These are phyloP conservation scores for Leccinum ochraceum DNA, from an alignment of 768 basidiomycete species.

Conservation along the genomic window DNA sequence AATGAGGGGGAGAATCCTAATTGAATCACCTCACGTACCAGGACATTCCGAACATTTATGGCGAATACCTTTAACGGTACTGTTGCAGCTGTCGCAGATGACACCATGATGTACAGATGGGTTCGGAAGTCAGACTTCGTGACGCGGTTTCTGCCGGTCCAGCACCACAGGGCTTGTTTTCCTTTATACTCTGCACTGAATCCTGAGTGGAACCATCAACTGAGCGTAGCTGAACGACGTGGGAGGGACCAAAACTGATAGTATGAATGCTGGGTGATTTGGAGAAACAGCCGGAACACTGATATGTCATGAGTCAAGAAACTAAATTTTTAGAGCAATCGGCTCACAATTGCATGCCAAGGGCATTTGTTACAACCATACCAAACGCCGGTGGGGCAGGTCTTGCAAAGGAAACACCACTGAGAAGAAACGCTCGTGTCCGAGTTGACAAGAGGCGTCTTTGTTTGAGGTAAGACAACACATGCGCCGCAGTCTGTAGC, in stretches of 20 bases:
- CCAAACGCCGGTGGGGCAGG: constrained; percentile 25
- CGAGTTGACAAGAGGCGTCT: neutral
- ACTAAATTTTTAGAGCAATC: neutral
- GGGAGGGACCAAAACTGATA: constrained; percentile 34
- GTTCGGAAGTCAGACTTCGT: neutral
- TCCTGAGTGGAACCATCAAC: neutral
- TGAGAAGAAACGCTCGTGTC: constrained; percentile 2
- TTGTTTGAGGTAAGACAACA: neutral
- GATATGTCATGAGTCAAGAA: constrained; percentile 9
- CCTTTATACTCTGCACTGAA: neutral
- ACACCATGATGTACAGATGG: constrained; percentile 51
- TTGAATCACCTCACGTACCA: constrained; percentile 40
- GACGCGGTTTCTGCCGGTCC: neutral
- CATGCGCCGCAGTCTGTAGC: neutral
- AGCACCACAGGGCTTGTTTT: neutral
- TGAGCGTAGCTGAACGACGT: constrained; percentile 26
- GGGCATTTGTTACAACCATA: constrained; percentile 35
- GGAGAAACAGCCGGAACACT: constrained; percentile 32
- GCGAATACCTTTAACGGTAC: constrained; percentile 60
- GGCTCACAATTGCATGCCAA: constrained; percentile 34
- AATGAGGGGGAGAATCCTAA: neutral
- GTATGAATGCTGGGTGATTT: constrained; percentile 31
- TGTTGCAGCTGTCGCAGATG: constrained; percentile 65
- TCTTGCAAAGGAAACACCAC: constrained; percentile 36
- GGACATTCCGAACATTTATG: constrained; percentile 83